phyloP scores from a whole-genome alignment of 306 rosid species.

The Trichosanthes cucumerina region DNA sequence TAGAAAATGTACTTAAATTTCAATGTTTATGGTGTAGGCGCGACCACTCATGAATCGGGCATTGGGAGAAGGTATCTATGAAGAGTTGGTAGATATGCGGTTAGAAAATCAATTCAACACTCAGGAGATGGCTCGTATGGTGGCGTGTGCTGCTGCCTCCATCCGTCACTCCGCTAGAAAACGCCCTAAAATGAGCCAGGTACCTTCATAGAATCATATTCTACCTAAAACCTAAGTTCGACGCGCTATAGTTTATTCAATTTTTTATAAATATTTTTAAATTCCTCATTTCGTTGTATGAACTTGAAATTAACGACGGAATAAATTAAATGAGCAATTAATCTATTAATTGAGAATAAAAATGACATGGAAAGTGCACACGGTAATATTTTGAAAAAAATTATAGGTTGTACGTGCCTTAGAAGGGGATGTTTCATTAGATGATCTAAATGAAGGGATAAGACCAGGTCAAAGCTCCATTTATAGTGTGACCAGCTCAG shows the following conservation, averaged over 20 bases:
- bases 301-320: too few relatives aligned
- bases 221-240: too few relatives aligned
- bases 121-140: constrained; percentile 60
- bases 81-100: constrained; percentile 50
- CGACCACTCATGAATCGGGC: constrained; percentile 55
- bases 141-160: constrained; percentile 72
- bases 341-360: too few relatives aligned
- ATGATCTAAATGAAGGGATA: constrained; percentile 51
- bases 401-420: constrained; percentile 59
- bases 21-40: constrained; percentile 33
- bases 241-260: too few relatives aligned
- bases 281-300: too few relatives aligned
- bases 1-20: too few relatives aligned
- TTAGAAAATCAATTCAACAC: constrained; percentile 43
- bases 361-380: too few relatives aligned
- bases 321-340: too few relatives aligned
- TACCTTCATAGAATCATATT: neutral
- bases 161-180: constrained; percentile 73
- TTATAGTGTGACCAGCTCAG: constrained; percentile 28
- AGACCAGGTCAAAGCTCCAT: constrained; percentile 18
- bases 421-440: constrained; percentile 64
- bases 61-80: constrained; percentile 45
- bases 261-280: too few relatives aligned
- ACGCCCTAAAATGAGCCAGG: constrained; percentile 93
- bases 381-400: neutral